Percentiles rank a stretch among this genome's conserved stretches.
Evolutionary conservation across 2,329 filamentous ascomycete species (phyloP).

Genomic region (Colletotrichum cordylinicola): DNA sequence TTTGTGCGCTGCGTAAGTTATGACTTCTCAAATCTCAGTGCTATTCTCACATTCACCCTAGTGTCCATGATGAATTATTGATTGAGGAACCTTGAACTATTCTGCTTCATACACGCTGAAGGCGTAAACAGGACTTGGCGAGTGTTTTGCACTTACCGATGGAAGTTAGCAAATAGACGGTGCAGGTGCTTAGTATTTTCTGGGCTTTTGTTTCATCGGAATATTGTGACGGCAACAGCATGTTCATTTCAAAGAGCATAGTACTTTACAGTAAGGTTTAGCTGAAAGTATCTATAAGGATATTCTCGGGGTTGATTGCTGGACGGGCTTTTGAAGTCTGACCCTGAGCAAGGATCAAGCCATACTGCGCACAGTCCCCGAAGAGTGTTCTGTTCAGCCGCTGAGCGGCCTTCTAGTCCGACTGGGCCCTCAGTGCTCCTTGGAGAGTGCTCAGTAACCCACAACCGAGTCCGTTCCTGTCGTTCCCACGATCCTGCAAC

Average conservation of each 20-base stretch:
- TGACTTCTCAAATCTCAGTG: background rate
- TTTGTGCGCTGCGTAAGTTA: background rate
- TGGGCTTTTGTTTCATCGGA: background rate
- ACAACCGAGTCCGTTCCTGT: background rate
- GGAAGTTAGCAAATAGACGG: background rate
- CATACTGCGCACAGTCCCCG: background rate
- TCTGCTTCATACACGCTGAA: rapidly evolving
- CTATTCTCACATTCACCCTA: background rate
- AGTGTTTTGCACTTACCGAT: background rate
- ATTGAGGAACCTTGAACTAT: too few species aligned
- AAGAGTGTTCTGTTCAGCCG: background rate
- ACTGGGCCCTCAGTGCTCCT: background rate
- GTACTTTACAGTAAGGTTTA: background rate
- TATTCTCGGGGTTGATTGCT: background rate
- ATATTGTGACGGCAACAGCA: background rate
- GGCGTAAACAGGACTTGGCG: background rate
- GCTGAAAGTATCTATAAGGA: rapidly evolving
- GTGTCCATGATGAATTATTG: background rate
- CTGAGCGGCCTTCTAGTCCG: background rate
- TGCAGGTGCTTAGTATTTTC: background rate
- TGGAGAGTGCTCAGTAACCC: background rate
- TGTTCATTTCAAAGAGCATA: background rate
- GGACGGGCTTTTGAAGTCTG: background rate
- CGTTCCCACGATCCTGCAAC: background rate
- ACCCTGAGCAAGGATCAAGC: background rate